phyloP scores from a whole-genome alignment of 2,329 filamentous ascomycete species.

The Elsinoe arachidis region DNA sequence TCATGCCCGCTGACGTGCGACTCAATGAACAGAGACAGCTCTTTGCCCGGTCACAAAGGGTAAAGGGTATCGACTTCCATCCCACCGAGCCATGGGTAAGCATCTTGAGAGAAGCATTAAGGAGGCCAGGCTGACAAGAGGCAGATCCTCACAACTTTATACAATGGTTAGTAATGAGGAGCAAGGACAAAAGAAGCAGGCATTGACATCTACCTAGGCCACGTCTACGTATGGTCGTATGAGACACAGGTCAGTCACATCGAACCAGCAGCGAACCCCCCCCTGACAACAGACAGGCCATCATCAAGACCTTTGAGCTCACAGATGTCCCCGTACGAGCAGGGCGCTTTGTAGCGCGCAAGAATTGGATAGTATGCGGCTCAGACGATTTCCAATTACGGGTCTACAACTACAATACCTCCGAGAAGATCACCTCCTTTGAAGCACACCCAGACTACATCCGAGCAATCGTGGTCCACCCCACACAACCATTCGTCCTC shows the following conservation, averaged over 20 bases:
- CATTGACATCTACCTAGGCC: constrained; percentile 48
- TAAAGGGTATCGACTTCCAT: constrained; percentile 96
- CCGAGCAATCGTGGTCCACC: constrained; percentile 89
- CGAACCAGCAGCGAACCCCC: neutral
- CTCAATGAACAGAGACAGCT: constrained; percentile 58
- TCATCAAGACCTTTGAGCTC: constrained; percentile 98
- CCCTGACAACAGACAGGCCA: constrained; percentile 47
- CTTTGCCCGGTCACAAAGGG: constrained; percentile 85
- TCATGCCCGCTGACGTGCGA: constrained; percentile 32
- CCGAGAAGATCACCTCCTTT: constrained; percentile 94
- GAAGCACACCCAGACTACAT: constrained; percentile 99
- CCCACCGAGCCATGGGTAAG: constrained; percentile 89
- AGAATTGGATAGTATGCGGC: constrained; percentile 77
- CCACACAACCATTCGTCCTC: constrained; percentile 87
- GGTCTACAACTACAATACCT: constrained; percentile 99
- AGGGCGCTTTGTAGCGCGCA: constrained; percentile 89
- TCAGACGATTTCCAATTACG: constrained; percentile 84
- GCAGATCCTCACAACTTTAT: constrained; percentile 76
- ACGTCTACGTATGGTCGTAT: constrained; percentile 99
- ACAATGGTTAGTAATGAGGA: constrained; percentile 60
- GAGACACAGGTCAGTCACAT: constrained; percentile 58
- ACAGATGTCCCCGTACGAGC: constrained; percentile 97
- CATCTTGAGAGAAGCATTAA: constrained; percentile 21
- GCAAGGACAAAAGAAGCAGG: constrained; percentile 2
- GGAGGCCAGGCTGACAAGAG: constrained; percentile 20